phyloP scores from a whole-genome alignment of 192 early-diverging fungal genomes.

The Phlyctochytrium planicorne region DNA sequence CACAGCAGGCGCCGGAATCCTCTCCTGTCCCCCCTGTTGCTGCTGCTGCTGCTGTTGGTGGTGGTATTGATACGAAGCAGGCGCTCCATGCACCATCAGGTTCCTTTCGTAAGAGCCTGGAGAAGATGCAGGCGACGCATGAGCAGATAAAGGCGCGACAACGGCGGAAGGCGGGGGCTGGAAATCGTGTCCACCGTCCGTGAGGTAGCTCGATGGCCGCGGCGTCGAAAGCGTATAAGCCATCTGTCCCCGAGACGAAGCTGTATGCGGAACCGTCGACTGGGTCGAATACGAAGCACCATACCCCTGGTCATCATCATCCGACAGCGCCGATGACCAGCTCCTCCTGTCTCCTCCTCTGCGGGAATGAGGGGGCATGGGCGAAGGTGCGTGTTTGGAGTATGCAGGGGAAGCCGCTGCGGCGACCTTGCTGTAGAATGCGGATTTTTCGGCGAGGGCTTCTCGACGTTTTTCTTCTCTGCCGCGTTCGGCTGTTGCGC shows the following conservation, averaged over 20 bases:
- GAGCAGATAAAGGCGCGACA: too few species aligned
- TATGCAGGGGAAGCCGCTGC: neutral
- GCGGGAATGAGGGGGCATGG: neutral
- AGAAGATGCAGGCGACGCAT: too few species aligned
- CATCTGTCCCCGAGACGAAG: neutral
- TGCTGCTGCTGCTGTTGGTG: too few species aligned
- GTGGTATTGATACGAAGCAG: too few species aligned
- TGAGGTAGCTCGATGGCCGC: neutral
- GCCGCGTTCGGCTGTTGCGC: neutral
- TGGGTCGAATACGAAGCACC: neutral
- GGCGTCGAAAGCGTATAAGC: neutral
- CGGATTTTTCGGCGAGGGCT: neutral
- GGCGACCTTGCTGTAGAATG: neutral
- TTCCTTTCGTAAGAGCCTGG: too few species aligned
- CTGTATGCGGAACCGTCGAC: neutral
- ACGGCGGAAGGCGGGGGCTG: neutral
- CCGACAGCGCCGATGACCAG: conserved; percentile 8
- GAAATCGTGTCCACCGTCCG: neutral
- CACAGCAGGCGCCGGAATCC: too few species aligned
- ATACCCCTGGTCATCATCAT: neutral
- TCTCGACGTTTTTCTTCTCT: neutral
- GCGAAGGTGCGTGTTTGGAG: neutral
- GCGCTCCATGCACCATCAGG: too few species aligned
- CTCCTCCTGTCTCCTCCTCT: neutral
- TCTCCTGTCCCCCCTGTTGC: too few species aligned